Conservation (phyloP, 1,139 yeast genomes). For the Entelexis paramagnoliae region DNA sequence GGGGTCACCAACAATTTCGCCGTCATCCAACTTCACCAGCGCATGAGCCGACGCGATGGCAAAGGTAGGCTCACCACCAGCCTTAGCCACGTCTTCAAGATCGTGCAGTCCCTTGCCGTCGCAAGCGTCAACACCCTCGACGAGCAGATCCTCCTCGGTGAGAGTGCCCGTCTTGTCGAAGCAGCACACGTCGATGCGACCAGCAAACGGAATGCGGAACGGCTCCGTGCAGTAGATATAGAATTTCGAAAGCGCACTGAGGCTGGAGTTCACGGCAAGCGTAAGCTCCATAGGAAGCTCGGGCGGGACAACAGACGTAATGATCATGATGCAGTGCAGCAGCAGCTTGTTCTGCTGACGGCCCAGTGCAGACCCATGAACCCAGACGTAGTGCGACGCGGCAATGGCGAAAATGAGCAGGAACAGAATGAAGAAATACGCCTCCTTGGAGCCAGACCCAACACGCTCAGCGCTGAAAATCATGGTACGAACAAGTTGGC, state of each 20-base stretch:
- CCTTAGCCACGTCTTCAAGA: slow-evolving; percentile 34
- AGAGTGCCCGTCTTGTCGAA: slow-evolving; percentile 97
- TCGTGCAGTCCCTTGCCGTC: slow-evolving; percentile 53
- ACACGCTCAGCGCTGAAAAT: slow-evolving; percentile 93
- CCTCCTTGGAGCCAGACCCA: slow-evolving; percentile 91
- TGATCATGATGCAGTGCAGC: slow-evolving; percentile 86
- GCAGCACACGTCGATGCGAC: slow-evolving; percentile 96
- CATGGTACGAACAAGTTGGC: slow-evolving; percentile 95
- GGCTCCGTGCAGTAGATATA: slow-evolving; percentile 97
- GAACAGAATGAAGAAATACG: slow-evolving; percentile 82
- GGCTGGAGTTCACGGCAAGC: slow-evolving; percentile 90
- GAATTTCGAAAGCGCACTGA: slow-evolving; percentile 75
- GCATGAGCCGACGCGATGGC: slow-evolving; percentile 96
- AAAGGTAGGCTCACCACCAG: slow-evolving; percentile 44
- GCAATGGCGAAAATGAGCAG: slow-evolving; percentile 83
- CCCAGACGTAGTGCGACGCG: slow-evolving; percentile 98
- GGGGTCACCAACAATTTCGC: slow-evolving; percentile 97
- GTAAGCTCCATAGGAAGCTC: slow-evolving; percentile 98
- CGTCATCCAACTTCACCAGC: slow-evolving; percentile 82
- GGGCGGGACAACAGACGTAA: slow-evolving; percentile 98
- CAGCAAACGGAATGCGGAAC: slow-evolving; percentile 94
- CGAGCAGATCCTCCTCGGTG: slow-evolving; percentile 92
- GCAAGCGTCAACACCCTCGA: slow-evolving; percentile 51
- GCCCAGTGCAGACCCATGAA: slow-evolving; percentile 92
- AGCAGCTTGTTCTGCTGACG: slow-evolving; percentile 88